Base-by-base conservation (phyloP, 805 yeast genomes). In the Pichia scutulata region DNA sequence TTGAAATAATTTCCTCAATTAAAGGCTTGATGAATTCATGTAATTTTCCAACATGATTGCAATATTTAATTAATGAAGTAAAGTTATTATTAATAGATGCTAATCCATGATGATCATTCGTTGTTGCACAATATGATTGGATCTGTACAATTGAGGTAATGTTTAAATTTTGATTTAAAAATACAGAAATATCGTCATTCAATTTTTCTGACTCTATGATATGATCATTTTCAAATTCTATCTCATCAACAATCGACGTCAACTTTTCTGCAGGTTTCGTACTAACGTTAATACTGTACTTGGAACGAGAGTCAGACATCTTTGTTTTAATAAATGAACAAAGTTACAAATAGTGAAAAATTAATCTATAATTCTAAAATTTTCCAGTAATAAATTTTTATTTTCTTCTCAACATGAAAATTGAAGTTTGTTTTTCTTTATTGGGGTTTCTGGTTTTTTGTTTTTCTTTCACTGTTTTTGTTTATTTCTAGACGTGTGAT, bases 51-150 rank as follows among this genome's bases (percentile, higher is more conserved):
- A 49, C 37, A 22, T 55, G 42, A 14, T 55, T 56, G 12, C 68
- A 50, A 12, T 63, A 40, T 24, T 59, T 54, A 7, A 76, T 44
- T 0, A 74, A 51, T 42, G 67, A 73, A 1, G 72, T 60, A 8
- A 84, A 54, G 16, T 68, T 66, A 1, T 67, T 64, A 0, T 84
- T 70, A 3, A 75, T 50, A 21, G 66, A 69, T 0, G 78, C 69
- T 54, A 81, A 73, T 44, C 72, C 74, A 2, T 69, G 60, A 59
- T 80, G 82, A 51, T 83, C 81, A 58, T 81, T 73, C 4, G 69
- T 62, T 3, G 76, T 66, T n/a, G 74, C 63, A 55, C 61, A 72
- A 53, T 67, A 67, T 7, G 75, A 65, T 71, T 80, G 75, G 21
- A 65, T 57, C 24, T 64, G 65, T n/a, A 72, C 57, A n/a, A 74